These are phyloP conservation scores for Tothia fuscella DNA, from an alignment of 2,329 filamentous ascomycete species.

Conservation along the genomic window DNA sequence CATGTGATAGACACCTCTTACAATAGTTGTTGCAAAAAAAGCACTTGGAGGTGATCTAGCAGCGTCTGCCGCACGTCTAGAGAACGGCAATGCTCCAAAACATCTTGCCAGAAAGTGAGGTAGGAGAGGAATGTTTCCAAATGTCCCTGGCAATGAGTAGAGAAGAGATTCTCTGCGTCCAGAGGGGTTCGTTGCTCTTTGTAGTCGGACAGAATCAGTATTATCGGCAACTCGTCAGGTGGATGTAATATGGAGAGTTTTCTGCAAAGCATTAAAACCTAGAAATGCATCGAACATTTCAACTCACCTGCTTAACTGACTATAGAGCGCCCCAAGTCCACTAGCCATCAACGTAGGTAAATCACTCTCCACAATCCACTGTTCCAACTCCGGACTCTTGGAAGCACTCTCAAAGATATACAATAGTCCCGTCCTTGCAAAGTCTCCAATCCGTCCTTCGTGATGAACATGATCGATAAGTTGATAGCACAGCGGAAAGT, in stretches of 20 bases:
- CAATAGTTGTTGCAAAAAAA: constrained; percentile 90
- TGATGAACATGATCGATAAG: constrained; percentile 95
- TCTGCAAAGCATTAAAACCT: constrained; percentile 24
- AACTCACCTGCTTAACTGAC: constrained; percentile 50
- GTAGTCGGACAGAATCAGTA: constrained; percentile 84
- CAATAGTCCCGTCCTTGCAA: constrained; percentile 82
- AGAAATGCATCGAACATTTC: constrained; percentile 9
- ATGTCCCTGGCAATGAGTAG: constrained; percentile 67
- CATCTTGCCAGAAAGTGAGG: constrained; percentile 95
- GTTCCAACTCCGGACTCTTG: constrained; percentile 68
- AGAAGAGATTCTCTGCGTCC: constrained; percentile 63
- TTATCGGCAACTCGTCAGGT: constrained; percentile 63
- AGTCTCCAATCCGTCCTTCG: constrained; percentile 88
- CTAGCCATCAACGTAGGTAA: constrained; percentile 95
- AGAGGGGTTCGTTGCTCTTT: constrained; percentile 56
- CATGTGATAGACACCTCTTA: constrained; percentile 33
- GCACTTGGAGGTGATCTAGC: constrained; percentile 90
- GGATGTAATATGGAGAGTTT: constrained; percentile 73
- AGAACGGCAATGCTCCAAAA: constrained; percentile 88
- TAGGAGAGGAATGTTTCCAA: constrained; percentile 91
- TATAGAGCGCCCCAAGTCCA: constrained; percentile 69
- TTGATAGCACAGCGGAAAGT: constrained; percentile 92
- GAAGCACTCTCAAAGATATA: constrained; percentile 94
- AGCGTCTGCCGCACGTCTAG: constrained; percentile 84
- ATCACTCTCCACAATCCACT: constrained; percentile 96